Conservation (phyloP, 306 rosid genomes). For the Astragalus glycyphyllos region DNA sequence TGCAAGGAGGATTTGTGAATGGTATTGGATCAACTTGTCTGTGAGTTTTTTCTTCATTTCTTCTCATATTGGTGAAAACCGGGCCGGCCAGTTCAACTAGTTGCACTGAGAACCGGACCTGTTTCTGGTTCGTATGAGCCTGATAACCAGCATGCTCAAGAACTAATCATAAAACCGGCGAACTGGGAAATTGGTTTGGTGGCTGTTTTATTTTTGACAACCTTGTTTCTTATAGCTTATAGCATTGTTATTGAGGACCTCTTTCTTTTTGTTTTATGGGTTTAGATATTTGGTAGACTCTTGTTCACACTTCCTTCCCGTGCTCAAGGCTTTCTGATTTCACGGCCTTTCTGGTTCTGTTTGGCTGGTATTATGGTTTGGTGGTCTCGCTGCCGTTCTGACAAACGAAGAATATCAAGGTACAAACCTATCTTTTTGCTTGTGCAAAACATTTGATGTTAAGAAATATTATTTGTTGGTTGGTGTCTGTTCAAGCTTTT, state of each 20-base stretch:
- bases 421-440: not conserved
- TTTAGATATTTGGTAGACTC: slow-evolving; percentile 15
- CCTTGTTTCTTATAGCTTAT: not conserved
- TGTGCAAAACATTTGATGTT: not conserved
- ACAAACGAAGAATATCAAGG: not conserved
- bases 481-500: not conserved
- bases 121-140: too few relatives aligned
- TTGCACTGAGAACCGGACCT: too few relatives aligned
- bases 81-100: too few relatives aligned
- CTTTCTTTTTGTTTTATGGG: not conserved
- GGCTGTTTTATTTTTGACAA: too few relatives aligned
- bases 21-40: too few relatives aligned
- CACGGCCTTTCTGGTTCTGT: slow-evolving; percentile 20
- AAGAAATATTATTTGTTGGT: not conserved
- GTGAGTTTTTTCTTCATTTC: too few relatives aligned
- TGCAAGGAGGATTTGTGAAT: too few relatives aligned
- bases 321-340: not conserved
- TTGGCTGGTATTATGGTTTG: not conserved
- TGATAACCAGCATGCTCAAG: too few relatives aligned
- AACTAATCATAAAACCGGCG: too few relatives aligned
- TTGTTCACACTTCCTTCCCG: slow-evolving; percentile 5
- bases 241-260: not conserved
- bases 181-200: too few relatives aligned
- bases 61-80: too few relatives aligned
- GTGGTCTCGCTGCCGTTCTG: not conserved